These are phyloP conservation scores for Emericellopsis atlantica DNA, from an alignment of 2,329 filamentous ascomycete genomes.

Conservation along the genomic window DNA sequence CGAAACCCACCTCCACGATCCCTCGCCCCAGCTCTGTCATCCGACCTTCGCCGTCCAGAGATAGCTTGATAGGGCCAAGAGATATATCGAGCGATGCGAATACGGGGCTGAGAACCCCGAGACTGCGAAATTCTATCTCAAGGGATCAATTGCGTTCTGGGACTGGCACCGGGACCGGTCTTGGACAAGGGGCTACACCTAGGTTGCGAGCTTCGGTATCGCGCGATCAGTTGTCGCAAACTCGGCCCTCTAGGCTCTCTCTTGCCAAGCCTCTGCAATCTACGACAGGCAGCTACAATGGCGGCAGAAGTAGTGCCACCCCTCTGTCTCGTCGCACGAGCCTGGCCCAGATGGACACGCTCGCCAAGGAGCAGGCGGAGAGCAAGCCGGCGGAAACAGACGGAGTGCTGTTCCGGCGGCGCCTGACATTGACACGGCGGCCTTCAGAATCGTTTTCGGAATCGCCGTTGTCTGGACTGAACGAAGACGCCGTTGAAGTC, in stretches of 20 bases:
- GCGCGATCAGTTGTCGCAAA: slow-evolving; percentile 1
- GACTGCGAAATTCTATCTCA: slow-evolving; percentile 6
- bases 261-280: neutral
- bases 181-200: too few relatives aligned
- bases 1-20: slow-evolving; percentile 13
- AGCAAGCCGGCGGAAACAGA: slow-evolving; percentile 9
- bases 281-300: neutral
- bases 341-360: slow-evolving; percentile 10
- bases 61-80: slow-evolving; percentile 5
- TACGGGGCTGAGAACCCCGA: slow-evolving; percentile 13
- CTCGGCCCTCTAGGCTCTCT: neutral
- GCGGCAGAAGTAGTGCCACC: neutral
- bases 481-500: slow-evolving; percentile 4
- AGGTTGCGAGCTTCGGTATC: neutral
- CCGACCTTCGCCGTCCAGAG: slow-evolving; percentile 8
- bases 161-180: neutral
- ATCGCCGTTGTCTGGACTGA: neutral
- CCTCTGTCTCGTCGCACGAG: slow-evolving; percentile 1
- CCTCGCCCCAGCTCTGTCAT: slow-evolving; percentile 10
- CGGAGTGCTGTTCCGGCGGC: slow-evolving; percentile 10
- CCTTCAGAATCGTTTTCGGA: slow-evolving; percentile 13
- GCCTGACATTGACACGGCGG: slow-evolving; percentile 17
- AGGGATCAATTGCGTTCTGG: slow-evolving; percentile 9
- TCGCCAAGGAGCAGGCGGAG: slow-evolving; percentile 10
- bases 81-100: neutral